A percentile compares a stretch with the other conserved stretches of the same genome.
Evolutionary conservation across 306 rosid genomes (phyloP).

Genomic region (Aeschynomene evenia): DNA sequence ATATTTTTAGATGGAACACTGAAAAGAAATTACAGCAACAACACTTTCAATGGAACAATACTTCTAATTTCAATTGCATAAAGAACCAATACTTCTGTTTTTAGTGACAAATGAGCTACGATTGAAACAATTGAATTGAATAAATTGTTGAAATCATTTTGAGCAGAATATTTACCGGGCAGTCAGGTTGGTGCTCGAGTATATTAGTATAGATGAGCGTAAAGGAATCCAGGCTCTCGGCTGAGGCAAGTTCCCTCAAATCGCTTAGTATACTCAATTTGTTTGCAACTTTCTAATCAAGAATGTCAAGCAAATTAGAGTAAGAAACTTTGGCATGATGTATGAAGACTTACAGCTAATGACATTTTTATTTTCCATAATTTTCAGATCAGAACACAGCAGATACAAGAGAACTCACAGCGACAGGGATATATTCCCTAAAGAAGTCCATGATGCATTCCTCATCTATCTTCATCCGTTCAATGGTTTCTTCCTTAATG

Average conservation of each 20-base stretch:
- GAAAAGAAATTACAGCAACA: not conserved
- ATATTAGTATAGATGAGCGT: conserved; percentile 89
- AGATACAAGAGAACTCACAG: conserved; percentile 54
- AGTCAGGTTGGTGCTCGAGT: conserved; percentile 96
- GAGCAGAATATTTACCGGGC: conserved; percentile 74
- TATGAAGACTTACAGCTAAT: conserved; percentile 4
- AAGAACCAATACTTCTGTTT: not conserved
- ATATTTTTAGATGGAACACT: not conserved
- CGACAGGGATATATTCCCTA: conserved; percentile 81
- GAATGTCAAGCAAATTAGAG: conserved; percentile 28
- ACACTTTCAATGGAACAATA: not conserved
- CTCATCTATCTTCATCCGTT: conserved; percentile 96
- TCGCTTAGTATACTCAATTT: conserved; percentile 74
- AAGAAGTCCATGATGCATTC: conserved; percentile 96
- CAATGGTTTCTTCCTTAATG: conserved; percentile 93
- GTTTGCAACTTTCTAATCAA: conserved; percentile 83
- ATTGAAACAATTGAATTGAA: conserved; percentile 2
- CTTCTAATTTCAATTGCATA: not conserved
- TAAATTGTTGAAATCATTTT: conserved; percentile 14
- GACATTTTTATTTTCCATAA: conserved; percentile 3
- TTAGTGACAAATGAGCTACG: not conserved
- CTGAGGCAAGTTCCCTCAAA: conserved; percentile 95
- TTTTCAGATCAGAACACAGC: conserved; percentile 7
- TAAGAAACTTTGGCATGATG: conserved; percentile 17
- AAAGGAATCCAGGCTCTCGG: conserved; percentile 89